These are phyloP conservation scores for Globisporangium orthogonon DNA, from an alignment of 352 stramenopile species.

Conservation along the genomic window DNA sequence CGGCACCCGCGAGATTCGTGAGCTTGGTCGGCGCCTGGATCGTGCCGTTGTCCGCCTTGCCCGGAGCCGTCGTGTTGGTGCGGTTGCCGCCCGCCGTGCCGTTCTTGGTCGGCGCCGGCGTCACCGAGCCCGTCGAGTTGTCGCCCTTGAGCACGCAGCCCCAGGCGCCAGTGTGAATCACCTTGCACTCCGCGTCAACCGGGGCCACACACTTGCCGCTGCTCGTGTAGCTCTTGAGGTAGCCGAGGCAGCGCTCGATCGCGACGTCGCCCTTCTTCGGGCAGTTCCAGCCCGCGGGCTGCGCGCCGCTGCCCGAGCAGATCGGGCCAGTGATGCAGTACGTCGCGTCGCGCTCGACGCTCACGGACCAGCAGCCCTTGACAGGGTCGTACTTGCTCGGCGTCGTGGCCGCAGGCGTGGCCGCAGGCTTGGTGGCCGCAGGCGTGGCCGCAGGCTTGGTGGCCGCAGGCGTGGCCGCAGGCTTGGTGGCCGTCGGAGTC, in stretches of 20 bases:
- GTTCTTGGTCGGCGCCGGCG: not conserved
- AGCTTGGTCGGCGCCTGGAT: conserved; percentile 7
- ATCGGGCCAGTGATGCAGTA: conserved; percentile 8
- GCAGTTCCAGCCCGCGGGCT: conserved; percentile 5
- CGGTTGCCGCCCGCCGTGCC: no score
- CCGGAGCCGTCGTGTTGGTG: no score
- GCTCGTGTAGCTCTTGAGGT: conserved; percentile 8
- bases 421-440: not conserved
- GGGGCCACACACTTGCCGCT: conserved; percentile 2
- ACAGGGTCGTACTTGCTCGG: conserved; percentile 3
- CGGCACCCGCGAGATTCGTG: conserved; percentile 8
- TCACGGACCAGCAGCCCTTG: conserved; percentile 10
- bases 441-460: not conserved
- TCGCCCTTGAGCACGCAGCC: conserved; percentile 6
- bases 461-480: not conserved
- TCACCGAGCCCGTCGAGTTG: not conserved
- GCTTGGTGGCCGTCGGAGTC: not conserved
- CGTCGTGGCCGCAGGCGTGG: conserved; percentile 2
- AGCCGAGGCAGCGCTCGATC: not conserved
- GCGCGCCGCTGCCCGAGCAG: not conserved
- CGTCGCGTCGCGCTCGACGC: conserved; percentile 16
- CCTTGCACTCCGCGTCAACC: conserved; percentile 2
- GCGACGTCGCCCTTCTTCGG: conserved; percentile 6
- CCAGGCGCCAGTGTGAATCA: conserved; percentile 15
- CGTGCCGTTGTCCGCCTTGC: conserved; percentile 7